Evolutionary conservation across 257 asterid genomes (phyloP), one percentile per base, ranked within the genome.

Genomic region (Paulownia fortunei): DNA sequence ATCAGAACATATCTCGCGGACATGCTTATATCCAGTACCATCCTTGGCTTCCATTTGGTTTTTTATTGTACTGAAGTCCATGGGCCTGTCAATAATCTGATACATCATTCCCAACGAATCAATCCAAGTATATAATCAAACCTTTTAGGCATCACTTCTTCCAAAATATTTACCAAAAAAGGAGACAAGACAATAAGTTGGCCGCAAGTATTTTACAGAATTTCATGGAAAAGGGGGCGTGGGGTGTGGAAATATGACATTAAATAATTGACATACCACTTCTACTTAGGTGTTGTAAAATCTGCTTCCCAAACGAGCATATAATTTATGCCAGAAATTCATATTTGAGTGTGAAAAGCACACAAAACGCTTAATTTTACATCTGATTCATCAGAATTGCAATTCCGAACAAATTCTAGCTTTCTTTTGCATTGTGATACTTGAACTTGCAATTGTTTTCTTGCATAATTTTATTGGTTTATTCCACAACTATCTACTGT

Each of bases 21-120:
- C 90, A 76, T 91, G 96, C 91, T 83, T 95, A 78, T 95, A 95
- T n/a, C 92, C 97, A 23, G 97, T 82, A 77, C 98, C 99, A 85
- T 95, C 98, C 80, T 80, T 90, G 76, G 93, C 98, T 83, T 95
- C 99, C 96, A 95, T 93, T 91, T 93, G 99, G 82, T 95, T 95
- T 83, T 93, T 93, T 78, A 93, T 90, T 73, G 99, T 93, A 82
- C 96, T 93, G 88, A 95, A 95, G 80, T 95, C 99, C 99, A 95
- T 95, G 58, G 99, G 99, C 88, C 99, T 87, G 88, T 93, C 97
- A 84, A 95, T 95, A 24, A 95, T 89, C 99, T 95, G 93, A 77
- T 67, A 86, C 61, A 88, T 76, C 84, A 84, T 81, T 78, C 23
- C 70, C 26, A 41, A 81, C 16, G 54, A 83, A 84, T 82, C 80